Percentiles rank a stretch among this genome's conserved stretches.
These are phyloP conservation scores for Exophiala oligosperma DNA, from an alignment of 2,329 filamentous ascomycete genomes.

Conservation along the genomic window DNA sequence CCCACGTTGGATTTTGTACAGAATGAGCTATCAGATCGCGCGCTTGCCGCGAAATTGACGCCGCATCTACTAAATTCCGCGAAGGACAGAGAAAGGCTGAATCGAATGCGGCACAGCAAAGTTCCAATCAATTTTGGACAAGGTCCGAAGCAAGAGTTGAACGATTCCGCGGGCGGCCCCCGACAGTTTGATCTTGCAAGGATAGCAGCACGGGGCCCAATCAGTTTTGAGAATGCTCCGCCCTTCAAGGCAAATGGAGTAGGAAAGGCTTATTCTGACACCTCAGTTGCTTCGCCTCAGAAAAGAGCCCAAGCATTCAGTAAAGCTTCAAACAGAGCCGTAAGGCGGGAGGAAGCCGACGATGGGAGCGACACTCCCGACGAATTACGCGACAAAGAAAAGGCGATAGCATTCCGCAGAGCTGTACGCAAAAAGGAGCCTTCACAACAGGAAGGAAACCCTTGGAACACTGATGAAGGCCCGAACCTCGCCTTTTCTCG, in stretches of 20 bases:
- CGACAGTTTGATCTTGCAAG: slow-evolving; percentile 13
- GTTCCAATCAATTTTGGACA: slow-evolving; percentile 21
- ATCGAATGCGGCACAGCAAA: slow-evolving; percentile 27
- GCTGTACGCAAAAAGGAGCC: slow-evolving; percentile 5
- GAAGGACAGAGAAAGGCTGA: slow-evolving; percentile 37
- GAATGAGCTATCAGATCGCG: slow-evolving; percentile 35
- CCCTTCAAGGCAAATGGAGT: slow-evolving; percentile 1
- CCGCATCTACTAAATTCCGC: slow-evolving; percentile 38
- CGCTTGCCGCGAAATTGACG: slow-evolving; percentile 36
- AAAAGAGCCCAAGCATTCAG: slow-evolving; percentile 14
- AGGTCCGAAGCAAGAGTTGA: slow-evolving; percentile 1
- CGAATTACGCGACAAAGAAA: slow-evolving; percentile 9
- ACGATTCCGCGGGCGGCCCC: not conserved
- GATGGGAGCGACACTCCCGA: slow-evolving; percentile 15
- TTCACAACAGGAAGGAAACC: not conserved
- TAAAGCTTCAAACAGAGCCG: slow-evolving; percentile 5
- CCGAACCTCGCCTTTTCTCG: slow-evolving; percentile 20
- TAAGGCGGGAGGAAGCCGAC: slow-evolving; percentile 5
- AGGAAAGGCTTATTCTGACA: slow-evolving; percentile 16
- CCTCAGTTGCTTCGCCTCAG: slow-evolving; percentile 15
- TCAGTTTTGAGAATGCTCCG: slow-evolving; percentile 13
- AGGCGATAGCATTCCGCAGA: slow-evolving; percentile 17
- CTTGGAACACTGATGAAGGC: not conserved
- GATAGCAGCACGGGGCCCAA: slow-evolving; percentile 17
- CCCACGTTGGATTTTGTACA: slow-evolving; percentile 36